Evolutionary conservation across 2,329 filamentous ascomycete genomes (phyloP).

Genomic region (Venturia effusa): DNA sequence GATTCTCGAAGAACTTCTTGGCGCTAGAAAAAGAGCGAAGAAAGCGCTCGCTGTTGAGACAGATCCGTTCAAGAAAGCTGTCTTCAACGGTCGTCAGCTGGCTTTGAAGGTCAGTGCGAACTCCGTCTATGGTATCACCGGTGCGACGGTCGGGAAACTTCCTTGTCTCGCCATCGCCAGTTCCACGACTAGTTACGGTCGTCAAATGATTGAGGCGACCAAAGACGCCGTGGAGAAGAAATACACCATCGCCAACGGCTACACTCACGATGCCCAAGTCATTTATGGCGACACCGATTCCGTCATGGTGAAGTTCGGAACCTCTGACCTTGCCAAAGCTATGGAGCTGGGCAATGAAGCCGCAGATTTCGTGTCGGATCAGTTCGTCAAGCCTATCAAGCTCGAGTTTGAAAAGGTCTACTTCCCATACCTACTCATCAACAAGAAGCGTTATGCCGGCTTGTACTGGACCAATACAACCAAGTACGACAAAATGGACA

Average conservation of each 20-base stretch:
- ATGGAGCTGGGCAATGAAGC: slow-evolving; percentile 97
- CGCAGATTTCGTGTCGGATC: slow-evolving; percentile 73
- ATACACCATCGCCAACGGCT: slow-evolving; percentile 90
- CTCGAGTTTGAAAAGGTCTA: slow-evolving; percentile 99
- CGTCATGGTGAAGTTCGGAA: slow-evolving; percentile 98
- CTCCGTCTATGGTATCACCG: slow-evolving; percentile 93
- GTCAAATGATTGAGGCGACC: slow-evolving; percentile 98
- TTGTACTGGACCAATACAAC: slow-evolving; percentile 91
- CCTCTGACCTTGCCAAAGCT: slow-evolving; percentile 70
- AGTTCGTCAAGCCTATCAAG: slow-evolving; percentile 96
- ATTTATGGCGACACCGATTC: slow-evolving; percentile 99
- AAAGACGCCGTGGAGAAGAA: slow-evolving; percentile 87
- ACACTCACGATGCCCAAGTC: slow-evolving; percentile 87
- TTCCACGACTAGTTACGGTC: slow-evolving; percentile 92
- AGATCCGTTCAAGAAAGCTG: slow-evolving; percentile 95
- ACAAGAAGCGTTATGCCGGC: slow-evolving; percentile 99
- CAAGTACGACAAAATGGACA: slow-evolving; percentile 99
- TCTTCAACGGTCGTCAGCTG: slow-evolving; percentile 91
- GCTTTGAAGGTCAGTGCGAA: slow-evolving; percentile 96
- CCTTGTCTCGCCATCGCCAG: slow-evolving; percentile 92
- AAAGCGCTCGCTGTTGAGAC: slow-evolving; percentile 79
- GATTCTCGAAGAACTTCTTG: slow-evolving; percentile 85
- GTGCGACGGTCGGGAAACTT: slow-evolving; percentile 89
- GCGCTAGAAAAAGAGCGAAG: slow-evolving; percentile 92
- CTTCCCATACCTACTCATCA: slow-evolving; percentile 94